phyloP scores from a whole-genome alignment of 2,329 filamentous ascomycete species.

The Colletotrichum tofieldiae region DNA sequence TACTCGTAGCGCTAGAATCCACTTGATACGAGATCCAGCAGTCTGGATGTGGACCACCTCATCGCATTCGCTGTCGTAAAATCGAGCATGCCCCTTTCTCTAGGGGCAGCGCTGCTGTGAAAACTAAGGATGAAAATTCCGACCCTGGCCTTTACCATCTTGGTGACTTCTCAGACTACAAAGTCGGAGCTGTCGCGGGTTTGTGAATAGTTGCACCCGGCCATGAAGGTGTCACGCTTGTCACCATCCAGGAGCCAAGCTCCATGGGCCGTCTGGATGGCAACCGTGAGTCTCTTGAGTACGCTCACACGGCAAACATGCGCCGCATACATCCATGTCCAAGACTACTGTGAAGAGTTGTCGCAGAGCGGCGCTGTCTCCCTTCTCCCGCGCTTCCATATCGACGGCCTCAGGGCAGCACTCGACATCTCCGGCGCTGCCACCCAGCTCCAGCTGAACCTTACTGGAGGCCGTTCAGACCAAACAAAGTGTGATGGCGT shows the following conservation, averaged over 20 bases:
- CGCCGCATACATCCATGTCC: not conserved
- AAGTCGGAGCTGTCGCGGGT: not conserved
- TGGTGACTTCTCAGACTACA: too few relatives aligned
- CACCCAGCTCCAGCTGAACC: not conserved
- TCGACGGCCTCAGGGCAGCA: not conserved
- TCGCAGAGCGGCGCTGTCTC: not conserved
- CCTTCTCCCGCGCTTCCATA: not conserved
- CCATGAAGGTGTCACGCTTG: not conserved
- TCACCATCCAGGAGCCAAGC: not conserved
- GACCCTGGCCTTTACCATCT: too few relatives aligned
- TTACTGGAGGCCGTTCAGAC: not conserved
- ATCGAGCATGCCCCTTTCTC: not conserved
- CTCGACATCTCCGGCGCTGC: not conserved
- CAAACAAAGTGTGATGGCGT: not conserved
- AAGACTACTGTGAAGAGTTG: not conserved
- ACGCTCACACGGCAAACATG: not conserved
- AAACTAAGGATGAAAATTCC: too few relatives aligned
- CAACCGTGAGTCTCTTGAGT: not conserved
- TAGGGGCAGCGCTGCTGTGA: too few relatives aligned
- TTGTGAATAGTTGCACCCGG: not conserved
- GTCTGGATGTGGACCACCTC: not conserved
- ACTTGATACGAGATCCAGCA: not conserved
- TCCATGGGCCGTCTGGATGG: not conserved
- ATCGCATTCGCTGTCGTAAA: not conserved
- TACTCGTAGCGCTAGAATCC: not conserved